Base-by-base conservation (phyloP, 768 basidiomycete genomes). In the Lactifluus rugatus region DNA sequence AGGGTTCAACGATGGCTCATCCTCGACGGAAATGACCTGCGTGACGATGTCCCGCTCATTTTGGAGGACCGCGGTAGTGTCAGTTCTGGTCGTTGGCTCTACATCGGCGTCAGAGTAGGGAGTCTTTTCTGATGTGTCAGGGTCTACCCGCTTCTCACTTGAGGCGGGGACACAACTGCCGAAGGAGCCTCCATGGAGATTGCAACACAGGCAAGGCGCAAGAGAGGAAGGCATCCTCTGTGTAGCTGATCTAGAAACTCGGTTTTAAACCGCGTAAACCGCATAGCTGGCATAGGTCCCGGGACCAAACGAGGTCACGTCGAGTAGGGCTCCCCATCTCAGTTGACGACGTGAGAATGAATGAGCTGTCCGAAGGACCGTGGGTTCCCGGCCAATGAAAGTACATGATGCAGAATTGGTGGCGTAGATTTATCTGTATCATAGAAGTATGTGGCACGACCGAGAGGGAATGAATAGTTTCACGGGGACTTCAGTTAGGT, bases 1-100 rank as follows among this genome's bases (percentile, higher is more conserved):
- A 28, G 74, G 74, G 57, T 72, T 78, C 61, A 75, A 65, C 4
- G 74, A 68, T 5, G 75, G 73, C 60, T 78, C 78, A 64, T 80
- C 78, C 16, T 71, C 67, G 37, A 79, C 67, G n/a, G 69, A 71
- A 54, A 81, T 75, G 26, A 81, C 69, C 56, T 73, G 73, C 0
- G 78, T 78, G 51, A 70, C 76, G 32, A 79, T 73, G 57, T 78
- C 78, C 51, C 74, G 74, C 63, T 78, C 77, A 57, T 72, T 69
- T 51, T 73, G 64, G 32, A 80, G 71, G n/a, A 76, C 74, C n/a
- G 62, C 68, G 36, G 69, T 68, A 41, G 68, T 68, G 59, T 65
- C 66, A 16, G 64, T 62, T 52, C 65, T 66, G 39, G 65, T 32
- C 2, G 65, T 61, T 5, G 68, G 68, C 58, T 76, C 76, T 25